Conservation (phyloP, 805 yeast genomes). For the Metschnikowia cubensis region DNA sequence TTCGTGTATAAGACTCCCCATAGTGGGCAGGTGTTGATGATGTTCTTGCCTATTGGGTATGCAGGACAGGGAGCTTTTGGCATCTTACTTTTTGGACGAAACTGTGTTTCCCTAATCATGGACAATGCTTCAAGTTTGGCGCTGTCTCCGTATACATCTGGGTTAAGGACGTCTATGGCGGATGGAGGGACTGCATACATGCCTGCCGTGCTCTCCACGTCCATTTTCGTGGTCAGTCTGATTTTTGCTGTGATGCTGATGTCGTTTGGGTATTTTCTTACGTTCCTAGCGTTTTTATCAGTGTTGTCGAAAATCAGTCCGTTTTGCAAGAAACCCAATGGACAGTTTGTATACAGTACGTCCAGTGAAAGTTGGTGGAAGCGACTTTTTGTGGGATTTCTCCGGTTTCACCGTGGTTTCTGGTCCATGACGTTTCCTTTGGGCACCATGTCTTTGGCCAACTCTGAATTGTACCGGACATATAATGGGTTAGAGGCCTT, state of each 20-base stretch:
- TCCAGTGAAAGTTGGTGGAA: constrained; percentile 8
- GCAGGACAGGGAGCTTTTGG: constrained; percentile 83
- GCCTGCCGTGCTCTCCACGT: constrained; percentile 8
- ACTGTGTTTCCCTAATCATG: constrained; percentile 25
- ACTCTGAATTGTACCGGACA: constrained; percentile 41
- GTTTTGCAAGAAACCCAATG: constrained; percentile 29
- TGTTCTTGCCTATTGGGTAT: constrained; percentile 78
- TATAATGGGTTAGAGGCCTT: constrained; percentile 48
- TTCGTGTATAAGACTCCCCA: constrained; percentile 57
- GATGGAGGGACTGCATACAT: constrained; percentile 3
- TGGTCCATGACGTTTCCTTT: constrained; percentile 91
- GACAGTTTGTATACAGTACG: constrained; percentile 16
- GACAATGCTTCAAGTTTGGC: constrained; percentile 9
- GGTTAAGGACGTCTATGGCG: constrained; percentile 1
- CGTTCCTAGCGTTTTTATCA: constrained; percentile 34
- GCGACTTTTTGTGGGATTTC: constrained; percentile 17
- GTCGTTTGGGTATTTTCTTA: constrained; percentile 56
- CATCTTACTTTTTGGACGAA: constrained; percentile 50
- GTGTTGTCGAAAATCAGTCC: constrained; percentile 42
- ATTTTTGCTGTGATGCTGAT: constrained; percentile 37
- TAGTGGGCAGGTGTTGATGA: constrained; percentile 52
- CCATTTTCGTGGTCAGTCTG: constrained; percentile 19
- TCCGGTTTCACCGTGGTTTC: constrained; percentile 26
- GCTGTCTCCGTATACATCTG: constrained; percentile 11
- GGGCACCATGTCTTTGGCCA: constrained; percentile 66